Conservation (phyloP, 1,284 basidiomycete genomes). For the Puccinia triticina region DNA sequence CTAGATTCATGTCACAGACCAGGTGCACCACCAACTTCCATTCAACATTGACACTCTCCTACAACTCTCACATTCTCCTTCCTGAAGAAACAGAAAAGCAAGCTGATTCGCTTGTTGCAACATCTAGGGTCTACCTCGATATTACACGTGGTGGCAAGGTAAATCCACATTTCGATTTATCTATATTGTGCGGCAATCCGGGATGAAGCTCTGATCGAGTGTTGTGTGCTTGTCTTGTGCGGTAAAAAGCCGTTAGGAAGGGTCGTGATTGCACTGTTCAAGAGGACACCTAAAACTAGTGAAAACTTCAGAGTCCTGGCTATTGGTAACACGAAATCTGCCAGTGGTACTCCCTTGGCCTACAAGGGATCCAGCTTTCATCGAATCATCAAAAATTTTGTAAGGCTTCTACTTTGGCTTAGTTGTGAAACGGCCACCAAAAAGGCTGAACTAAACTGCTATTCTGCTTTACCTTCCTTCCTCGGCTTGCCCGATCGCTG, state of each 20-base stretch:
- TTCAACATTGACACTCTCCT: too few relatives aligned
- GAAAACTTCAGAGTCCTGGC: slow-evolving; percentile 41
- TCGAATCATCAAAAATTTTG: slow-evolving; percentile 48
- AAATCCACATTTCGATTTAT: not conserved
- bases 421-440: too few relatives aligned
- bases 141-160: slow-evolving; percentile 45
- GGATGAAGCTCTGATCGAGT: not conserved
- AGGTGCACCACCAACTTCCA: too few relatives aligned
- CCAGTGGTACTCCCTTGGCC: slow-evolving; percentile 6
- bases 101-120: too few relatives aligned
- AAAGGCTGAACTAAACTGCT: too few relatives aligned
- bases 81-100: too few relatives aligned
- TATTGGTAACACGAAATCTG: slow-evolving; percentile 22
- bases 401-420: not conserved
- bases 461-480: too few relatives aligned
- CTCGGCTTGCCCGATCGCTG: not conserved
- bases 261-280: slow-evolving; percentile 45
- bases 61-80: too few relatives aligned
- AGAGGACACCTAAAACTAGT: slow-evolving; percentile 46
- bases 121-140: slow-evolving; percentile 34
- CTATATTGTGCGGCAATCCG: not conserved
- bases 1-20: too few relatives aligned
- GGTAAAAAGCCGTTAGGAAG: slow-evolving; percentile 19
- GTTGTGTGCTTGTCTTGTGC: not conserved
- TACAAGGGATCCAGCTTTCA: slow-evolving; percentile 50